These are phyloP conservation scores for Chalaropsis ovoidea DNA, from an alignment of 2,329 filamentous ascomycete genomes.

Conservation along the genomic window DNA sequence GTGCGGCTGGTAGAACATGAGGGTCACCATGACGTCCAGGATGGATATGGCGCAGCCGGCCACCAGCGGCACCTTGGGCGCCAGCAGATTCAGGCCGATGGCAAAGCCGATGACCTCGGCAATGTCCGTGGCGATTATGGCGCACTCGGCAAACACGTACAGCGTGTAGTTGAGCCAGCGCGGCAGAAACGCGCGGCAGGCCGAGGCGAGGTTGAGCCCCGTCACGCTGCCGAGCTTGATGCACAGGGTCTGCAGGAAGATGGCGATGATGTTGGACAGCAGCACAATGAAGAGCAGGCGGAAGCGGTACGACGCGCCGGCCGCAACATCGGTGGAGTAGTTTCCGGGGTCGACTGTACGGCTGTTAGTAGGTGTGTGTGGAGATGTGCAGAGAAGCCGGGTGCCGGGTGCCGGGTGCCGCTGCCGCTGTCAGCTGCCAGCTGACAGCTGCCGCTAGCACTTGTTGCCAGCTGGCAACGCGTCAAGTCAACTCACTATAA, in stretches of 20 bases:
- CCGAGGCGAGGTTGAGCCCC: conserved; percentile 55
- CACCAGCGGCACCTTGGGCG: conserved; percentile 53
- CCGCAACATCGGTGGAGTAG: conserved; percentile 60
- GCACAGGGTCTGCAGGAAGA: conserved; percentile 57
- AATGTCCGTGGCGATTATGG: conserved; percentile 63
- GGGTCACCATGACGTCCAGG: conserved; percentile 55
- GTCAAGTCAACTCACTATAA: conserved; percentile 39
- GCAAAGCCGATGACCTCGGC: conserved; percentile 63
- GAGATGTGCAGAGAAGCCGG: too few species aligned
- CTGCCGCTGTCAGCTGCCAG: too few species aligned
- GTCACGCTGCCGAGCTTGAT: conserved; percentile 61
- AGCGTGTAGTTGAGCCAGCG: conserved; percentile 53
- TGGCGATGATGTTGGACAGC: conserved; percentile 59
- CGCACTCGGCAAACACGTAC: conserved; percentile 54
- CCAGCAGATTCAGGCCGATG: conserved; percentile 57
- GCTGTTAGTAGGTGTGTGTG: conserved; percentile 3
- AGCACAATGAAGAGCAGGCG: conserved; percentile 58
- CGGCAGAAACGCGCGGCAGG: conserved; percentile 55
- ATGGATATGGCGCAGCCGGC: conserved; percentile 60
- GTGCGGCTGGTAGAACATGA: conserved; percentile 55
- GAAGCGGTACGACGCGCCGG: conserved; percentile 56
- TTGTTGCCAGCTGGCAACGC: background rate
- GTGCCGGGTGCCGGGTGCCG: too few species aligned
- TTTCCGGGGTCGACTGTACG: conserved; percentile 50
- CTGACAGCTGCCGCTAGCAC: background rate